These are phyloP conservation scores for Steccherinum ochraceum DNA, from an alignment of 768 basidiomycete species.

Conservation along the genomic window DNA sequence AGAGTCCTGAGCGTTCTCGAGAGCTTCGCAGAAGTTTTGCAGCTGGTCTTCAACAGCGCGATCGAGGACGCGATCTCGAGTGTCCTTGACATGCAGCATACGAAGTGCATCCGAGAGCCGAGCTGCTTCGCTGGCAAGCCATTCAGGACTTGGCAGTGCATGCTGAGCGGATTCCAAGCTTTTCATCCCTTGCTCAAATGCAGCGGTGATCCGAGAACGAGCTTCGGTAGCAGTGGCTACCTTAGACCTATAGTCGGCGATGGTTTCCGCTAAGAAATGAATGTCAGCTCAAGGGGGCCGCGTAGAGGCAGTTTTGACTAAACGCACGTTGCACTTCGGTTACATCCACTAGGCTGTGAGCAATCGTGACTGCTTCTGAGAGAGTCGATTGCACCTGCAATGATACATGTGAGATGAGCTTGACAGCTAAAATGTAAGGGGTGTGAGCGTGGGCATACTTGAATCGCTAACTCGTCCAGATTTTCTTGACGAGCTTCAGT, in stretches of 20 bases:
- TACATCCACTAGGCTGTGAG: background rate
- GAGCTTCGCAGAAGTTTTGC: background rate
- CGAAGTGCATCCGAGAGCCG: background rate
- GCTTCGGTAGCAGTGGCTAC: background rate
- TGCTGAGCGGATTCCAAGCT: background rate
- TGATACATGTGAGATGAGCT: background rate
- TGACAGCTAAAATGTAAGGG: too few species aligned
- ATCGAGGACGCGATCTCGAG: background rate
- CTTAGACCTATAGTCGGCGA: background rate
- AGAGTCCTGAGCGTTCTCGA: background rate
- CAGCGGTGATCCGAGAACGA: background rate
- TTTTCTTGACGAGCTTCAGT: constrained; percentile 18
- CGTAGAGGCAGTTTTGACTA: background rate
- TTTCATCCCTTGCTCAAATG: background rate
- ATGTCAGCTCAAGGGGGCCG: constrained; percentile 1
- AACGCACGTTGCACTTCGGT: background rate
- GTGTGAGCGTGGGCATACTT: constrained; percentile 18
- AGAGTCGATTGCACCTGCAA: constrained; percentile 1
- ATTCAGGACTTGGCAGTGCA: background rate
- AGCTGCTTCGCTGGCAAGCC: background rate
- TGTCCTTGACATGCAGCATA: background rate
- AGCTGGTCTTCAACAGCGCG: background rate
- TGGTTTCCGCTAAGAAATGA: constrained; percentile 4
- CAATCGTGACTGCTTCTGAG: background rate
- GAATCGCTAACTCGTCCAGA: constrained; percentile 24